phyloP scores from a whole-genome alignment of 768 basidiomycete genomes.

The Cyclocybe aegerita region DNA sequence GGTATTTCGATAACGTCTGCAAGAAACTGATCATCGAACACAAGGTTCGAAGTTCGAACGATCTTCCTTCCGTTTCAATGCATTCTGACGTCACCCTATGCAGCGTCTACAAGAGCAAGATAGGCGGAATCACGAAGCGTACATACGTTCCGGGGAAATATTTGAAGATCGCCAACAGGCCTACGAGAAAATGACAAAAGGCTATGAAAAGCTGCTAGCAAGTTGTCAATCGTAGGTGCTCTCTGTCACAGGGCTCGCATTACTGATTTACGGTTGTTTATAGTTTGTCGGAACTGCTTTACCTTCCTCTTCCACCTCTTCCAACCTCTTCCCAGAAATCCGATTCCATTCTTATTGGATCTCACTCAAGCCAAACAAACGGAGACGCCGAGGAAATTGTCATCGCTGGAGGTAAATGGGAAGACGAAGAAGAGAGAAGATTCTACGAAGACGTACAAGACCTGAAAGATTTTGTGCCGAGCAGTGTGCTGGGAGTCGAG shows the following conservation, averaged over 20 bases:
- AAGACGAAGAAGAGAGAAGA: slow-evolving; percentile 92
- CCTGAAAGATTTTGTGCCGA: slow-evolving; percentile 88
- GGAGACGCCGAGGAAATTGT: slow-evolving; percentile 58
- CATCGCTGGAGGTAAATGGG: slow-evolving; percentile 84
- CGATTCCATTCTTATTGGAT: slow-evolving; percentile 78
- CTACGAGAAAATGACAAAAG: slow-evolving; percentile 97
- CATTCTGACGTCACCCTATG: neutral
- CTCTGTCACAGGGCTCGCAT: neutral
- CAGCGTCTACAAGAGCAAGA: slow-evolving; percentile 97
- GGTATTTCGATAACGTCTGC: slow-evolving; percentile 88
- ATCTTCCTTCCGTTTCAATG: neutral
- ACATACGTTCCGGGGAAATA: slow-evolving; percentile 98
- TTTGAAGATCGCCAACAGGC: slow-evolving; percentile 99
- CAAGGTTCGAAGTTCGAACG: slow-evolving; percentile 49
- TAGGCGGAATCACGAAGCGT: slow-evolving; percentile 95
- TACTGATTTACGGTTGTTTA: slow-evolving; percentile 5
- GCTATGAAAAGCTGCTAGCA: slow-evolving; percentile 87
- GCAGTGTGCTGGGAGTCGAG: slow-evolving; percentile 78
- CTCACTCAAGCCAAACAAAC: slow-evolving; percentile 33
- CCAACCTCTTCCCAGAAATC: slow-evolving; percentile 80
- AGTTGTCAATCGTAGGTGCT: slow-evolving; percentile 80
- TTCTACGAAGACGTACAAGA: slow-evolving; percentile 95
- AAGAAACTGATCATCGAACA: slow-evolving; percentile 93
- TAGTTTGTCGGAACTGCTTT: slow-evolving; percentile 90
- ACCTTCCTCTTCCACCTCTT: slow-evolving; percentile 77